These are phyloP conservation scores for Suillus tomentosus DNA, from an alignment of 768 basidiomycete genomes.

Conservation along the genomic window DNA sequence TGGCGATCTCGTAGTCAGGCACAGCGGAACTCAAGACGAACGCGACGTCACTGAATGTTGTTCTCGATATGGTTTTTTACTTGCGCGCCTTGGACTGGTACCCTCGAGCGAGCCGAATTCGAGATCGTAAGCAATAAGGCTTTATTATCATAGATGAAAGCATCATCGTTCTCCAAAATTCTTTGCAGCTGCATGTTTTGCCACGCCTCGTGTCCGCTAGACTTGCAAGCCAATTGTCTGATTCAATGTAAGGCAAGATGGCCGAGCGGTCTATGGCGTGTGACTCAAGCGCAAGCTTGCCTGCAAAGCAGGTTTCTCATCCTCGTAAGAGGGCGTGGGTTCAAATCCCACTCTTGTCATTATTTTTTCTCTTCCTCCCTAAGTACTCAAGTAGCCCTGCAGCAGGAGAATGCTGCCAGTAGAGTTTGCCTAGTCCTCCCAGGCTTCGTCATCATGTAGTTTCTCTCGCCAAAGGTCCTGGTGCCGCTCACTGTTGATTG, in stretches of 20 bases:
- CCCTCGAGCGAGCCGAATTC: background rate
- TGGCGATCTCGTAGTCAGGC: background rate
- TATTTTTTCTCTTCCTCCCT: background rate
- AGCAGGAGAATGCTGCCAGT: background rate
- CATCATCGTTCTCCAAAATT: background rate
- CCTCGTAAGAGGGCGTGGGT: slow-evolving; percentile 23
- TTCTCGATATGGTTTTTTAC: background rate
- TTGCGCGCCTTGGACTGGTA: background rate
- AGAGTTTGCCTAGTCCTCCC: background rate
- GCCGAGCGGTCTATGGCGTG: slow-evolving; percentile 67
- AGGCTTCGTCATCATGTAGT: too few relatives aligned
- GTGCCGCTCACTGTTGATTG: background rate
- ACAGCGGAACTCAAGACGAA: background rate
- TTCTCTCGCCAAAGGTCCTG: background rate
- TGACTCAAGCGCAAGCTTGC: slow-evolving; percentile 50
- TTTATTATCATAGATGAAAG: background rate
- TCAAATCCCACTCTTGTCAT: slow-evolving; percentile 31
- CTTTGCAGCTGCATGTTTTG: background rate
- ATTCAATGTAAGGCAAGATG: slow-evolving; percentile 43
- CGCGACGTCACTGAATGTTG: too few relatives aligned
- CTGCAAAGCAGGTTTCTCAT: slow-evolving; percentile 23
- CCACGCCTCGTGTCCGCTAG: background rate
- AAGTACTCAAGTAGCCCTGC: too few relatives aligned
- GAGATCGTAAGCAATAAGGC: background rate
- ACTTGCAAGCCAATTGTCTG: background rate